A percentile compares a stretch with the other conserved stretches of the same genome.
Evolutionary conservation across 2,329 filamentous ascomycete species (phyloP).

Genomic region (Epichloe gansuensis): DNA sequence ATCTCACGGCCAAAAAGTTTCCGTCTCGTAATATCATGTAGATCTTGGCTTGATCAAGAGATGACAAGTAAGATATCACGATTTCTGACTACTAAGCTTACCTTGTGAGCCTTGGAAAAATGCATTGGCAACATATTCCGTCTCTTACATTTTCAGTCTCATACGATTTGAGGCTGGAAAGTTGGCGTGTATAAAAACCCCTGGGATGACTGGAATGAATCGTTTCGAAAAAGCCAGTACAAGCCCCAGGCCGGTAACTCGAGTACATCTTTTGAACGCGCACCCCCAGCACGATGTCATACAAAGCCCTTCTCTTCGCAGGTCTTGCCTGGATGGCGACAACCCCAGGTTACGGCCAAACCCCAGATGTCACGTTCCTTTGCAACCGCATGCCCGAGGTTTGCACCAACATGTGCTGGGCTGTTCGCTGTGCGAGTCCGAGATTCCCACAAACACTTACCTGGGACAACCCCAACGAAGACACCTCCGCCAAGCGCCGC

Average conservation of each 20-base stretch:
- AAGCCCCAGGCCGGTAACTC: neutral
- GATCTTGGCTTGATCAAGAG: too few species aligned
- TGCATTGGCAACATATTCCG: too few species aligned
- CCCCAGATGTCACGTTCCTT: neutral
- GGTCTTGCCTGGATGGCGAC: neutral
- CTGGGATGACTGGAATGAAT: too few species aligned
- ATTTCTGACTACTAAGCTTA: neutral
- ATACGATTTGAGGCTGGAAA: too few species aligned
- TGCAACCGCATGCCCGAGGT: neutral
- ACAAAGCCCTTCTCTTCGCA: neutral
- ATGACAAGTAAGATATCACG: too few species aligned
- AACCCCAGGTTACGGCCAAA: neutral
- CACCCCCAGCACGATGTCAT: neutral
- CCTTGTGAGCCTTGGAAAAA: neutral
- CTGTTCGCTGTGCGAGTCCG: neutral
- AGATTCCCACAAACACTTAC: neutral
- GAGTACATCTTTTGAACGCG: neutral
- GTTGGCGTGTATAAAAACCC: too few species aligned
- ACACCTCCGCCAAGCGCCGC: neutral
- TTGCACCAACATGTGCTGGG: neutral
- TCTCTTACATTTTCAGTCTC: too few species aligned
- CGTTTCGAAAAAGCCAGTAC: too few species aligned
- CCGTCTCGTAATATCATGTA: too few species aligned
- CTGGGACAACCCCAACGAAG: neutral
- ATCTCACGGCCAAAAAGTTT: neutral